Base-by-base conservation (phyloP, 345 rosid species). In the Pistacia atlantica region DNA sequence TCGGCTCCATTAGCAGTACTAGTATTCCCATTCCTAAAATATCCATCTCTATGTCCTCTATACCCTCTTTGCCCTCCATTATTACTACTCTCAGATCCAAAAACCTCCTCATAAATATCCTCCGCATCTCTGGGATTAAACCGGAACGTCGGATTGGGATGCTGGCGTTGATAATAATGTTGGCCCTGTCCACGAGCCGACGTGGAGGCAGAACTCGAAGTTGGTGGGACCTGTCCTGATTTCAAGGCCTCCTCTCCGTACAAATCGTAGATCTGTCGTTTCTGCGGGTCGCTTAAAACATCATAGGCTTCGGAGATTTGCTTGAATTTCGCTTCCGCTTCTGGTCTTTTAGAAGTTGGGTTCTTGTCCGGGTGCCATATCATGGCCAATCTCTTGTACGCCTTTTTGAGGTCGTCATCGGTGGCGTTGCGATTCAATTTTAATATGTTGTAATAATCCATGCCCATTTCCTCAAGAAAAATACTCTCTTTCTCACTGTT, bases 331-430 rank as follows among this genome's bases (percentile, higher is more conserved):
- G 94, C 89, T 63, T 95, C 97, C 0, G 98, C 97, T 71, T 95
- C 97, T 10, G 83, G 82, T 22, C 97, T 38, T 72, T 75, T 81
- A 38, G 82, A 35, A 3, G 93, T 70, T 28, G 97, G 99, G 83
- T 91, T 90, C 88, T 95, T 95, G 73, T 95, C 99, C 1, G 99
- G 99, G 83, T 95, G 99, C 99, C 99, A 95, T 45, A 93, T 93
- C 97, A 92, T 93, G 5, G 98, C 98, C 4, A 95, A 89, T 55
- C 99, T 83, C 83, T 89, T 92, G 90, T 95, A 93, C 20, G 99
- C 87, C 81, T 87, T 95, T 79, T 88, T 90, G 20, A 95, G 90
- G 74, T 93, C 99, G 5, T 93, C 97, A 0, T 88, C 96, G 83
- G 83, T 90, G 18, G 99, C 99, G 73, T 90, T 86, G 73, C 97